Percentiles rank a stretch among this genome's conserved stretches.
Conservation (phyloP, 768 basidiomycete genomes). For the Agrocybe praecox region DNA sequence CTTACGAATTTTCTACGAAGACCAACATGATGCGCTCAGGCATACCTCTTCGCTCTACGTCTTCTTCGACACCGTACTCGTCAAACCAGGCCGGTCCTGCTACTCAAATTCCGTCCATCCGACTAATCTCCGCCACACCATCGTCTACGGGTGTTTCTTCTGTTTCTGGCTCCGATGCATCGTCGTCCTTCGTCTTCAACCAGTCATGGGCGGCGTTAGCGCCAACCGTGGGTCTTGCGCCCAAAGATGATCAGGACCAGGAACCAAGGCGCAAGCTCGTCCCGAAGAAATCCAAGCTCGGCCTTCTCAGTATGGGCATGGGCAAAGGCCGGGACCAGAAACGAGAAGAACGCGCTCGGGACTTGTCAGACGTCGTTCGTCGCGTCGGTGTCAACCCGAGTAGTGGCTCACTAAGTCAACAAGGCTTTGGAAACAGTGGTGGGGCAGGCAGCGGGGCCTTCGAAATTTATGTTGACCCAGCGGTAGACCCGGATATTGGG, state of each 20-base stretch:
- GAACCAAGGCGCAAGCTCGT: conserved; percentile 46
- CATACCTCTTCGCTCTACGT: not conserved
- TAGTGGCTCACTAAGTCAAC: not conserved
- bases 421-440: not conserved
- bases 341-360: conserved; percentile 38
- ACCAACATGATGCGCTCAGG: not conserved
- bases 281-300: conserved; percentile 73
- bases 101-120: conserved; percentile 56
- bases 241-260: conserved; percentile 26
- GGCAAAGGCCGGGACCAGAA: conserved; percentile 13
- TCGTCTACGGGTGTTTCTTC: conserved; percentile 48
- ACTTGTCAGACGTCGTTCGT: conserved; percentile 63
- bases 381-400: conserved; percentile 39
- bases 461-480: conserved; percentile 73
- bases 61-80: not conserved
- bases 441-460: conserved; percentile 44
- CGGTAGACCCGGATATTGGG: conserved; percentile 63
- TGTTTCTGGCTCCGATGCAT: conserved; percentile 37
- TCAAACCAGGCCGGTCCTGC: not conserved
- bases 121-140: conserved; percentile 70
- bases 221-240: conserved; percentile 7
- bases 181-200: conserved; percentile 26
- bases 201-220: conserved; percentile 33
- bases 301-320: conserved; percentile 33
- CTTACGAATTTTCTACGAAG: not conserved